Evolutionary conservation across 352 stramenopile species (phyloP), one percentile per base, ranked within the genome.

Genomic region (Pythium angustatum): DNA sequence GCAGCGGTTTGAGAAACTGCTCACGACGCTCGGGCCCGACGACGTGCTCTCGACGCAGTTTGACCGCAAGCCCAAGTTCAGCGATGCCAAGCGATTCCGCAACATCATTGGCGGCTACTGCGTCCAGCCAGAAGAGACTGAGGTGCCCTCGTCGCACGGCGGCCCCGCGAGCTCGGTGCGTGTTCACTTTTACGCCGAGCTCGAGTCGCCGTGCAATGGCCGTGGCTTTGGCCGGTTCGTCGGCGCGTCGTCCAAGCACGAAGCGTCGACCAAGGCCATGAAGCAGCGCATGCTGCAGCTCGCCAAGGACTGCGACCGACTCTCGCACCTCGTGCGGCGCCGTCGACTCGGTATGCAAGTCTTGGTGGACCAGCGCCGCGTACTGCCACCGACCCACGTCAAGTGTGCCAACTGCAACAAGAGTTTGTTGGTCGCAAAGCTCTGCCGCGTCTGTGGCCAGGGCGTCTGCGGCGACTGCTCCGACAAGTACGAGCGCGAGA

Each of bases 371-470:
- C 71, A 71, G 31, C 60, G 54, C 10, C 59, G 77, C 2, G 78
- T 89, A 38, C 64, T 77, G 21, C 69, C 70, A 10, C 77, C 62
- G 12, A 64, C 55, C 5, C 90, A 86, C 64, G 59, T 62, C 6
- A 71, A 61, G 28, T 92, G 83, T 56, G 74, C 76, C 30, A 86
- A 76, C 65, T 92, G 83, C 43, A 78, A 78, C 12, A 80, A 79
- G 63, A 44, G 17, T 0, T 78, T 61, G 28, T 43, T 77, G 19
- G 7, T 68, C 58, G 67, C 68, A 26, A 79, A 84, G 49, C 71
- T 72, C 22, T 91, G 83, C 63, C 67, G 80, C 44, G 53, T 91
- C 27, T 91, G 83, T 40, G 79, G 78, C 10, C 85, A 85, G 54
- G 58, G 69, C 38, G 79, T 89, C 38, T 91, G 83, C 58, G 50